These are phyloP conservation scores for Penicillium lividum DNA, from an alignment of 495 filamentous ascomycete genomes.

Conservation along the genomic window DNA sequence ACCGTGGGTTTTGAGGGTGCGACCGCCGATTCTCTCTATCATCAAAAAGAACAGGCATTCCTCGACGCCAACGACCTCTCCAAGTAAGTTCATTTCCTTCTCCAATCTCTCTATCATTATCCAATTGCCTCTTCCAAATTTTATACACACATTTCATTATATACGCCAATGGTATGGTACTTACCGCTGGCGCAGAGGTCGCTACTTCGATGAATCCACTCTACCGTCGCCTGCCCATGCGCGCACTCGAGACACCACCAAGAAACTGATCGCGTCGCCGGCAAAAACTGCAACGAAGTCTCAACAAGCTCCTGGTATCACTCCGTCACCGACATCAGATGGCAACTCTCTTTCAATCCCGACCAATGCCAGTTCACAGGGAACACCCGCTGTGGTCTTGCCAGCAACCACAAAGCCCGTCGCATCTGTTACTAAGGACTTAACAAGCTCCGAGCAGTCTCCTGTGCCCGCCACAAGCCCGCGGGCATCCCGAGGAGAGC, in stretches of 20 bases:
- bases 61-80: constrained; percentile 73
- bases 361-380: constrained; percentile 23
- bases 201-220: constrained; percentile 67
- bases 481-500: constrained; percentile 14
- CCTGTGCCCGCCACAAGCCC: constrained; percentile 16
- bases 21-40: constrained; percentile 57
- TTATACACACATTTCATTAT: neutral
- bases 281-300: constrained; percentile 19
- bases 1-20: constrained; percentile 51
- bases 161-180: constrained; percentile 24
- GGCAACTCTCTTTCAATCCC: constrained; percentile 24
- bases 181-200: constrained; percentile 58
- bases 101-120: constrained; percentile 19
- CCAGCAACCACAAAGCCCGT: constrained; percentile 10
- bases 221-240: constrained; percentile 60
- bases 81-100: constrained; percentile 59
- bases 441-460: constrained; percentile 15
- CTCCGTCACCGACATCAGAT: constrained; percentile 24
- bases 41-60: constrained; percentile 58
- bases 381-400: constrained; percentile 9
- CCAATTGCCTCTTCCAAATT: constrained; percentile 7
- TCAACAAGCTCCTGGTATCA: constrained; percentile 20
- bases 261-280: constrained; percentile 26
- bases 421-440: constrained; percentile 8
- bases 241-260: constrained; percentile 31